These are phyloP conservation scores for Cetraspora pellucida DNA, from an alignment of 192 early-diverging fungal genomes.

Conservation along the genomic window DNA sequence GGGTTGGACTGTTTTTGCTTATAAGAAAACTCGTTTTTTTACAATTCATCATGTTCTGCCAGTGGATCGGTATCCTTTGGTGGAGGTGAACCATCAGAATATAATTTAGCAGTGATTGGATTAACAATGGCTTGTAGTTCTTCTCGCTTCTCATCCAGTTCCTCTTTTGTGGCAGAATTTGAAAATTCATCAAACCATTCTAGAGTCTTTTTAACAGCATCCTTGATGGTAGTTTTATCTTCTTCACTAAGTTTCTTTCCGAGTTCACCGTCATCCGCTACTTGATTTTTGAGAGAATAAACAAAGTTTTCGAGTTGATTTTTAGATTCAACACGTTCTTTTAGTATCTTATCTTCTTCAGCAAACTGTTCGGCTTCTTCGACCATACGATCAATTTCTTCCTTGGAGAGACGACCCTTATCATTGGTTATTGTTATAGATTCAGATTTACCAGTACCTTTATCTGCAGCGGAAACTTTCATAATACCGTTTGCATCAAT, in stretches of 20 bases:
- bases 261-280: constrained; percentile 80
- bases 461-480: constrained; percentile 90
- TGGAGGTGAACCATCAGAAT: constrained; percentile 63
- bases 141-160: constrained; percentile 94
- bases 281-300: constrained; percentile 86
- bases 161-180: constrained; percentile 88
- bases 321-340: constrained; percentile 88
- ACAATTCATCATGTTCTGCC: too few species aligned
- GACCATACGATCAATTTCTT: constrained; percentile 98
- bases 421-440: constrained; percentile 97
- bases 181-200: constrained; percentile 85
- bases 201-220: constrained; percentile 69
- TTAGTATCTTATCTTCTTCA: constrained; percentile 81
- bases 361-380: constrained; percentile 92
- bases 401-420: constrained; percentile 91
- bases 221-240: constrained; percentile 87
- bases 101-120: constrained; percentile 93
- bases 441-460: constrained; percentile 96
- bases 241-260: constrained; percentile 84
- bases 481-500: constrained; percentile 95
- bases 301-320: constrained; percentile 91
- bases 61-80: neutral
- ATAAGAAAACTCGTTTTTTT: too few species aligned
- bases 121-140: constrained; percentile 93
- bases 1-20: too few species aligned